Base-by-base conservation (phyloP, 1,284 basidiomycete genomes). In the Xerocomus nothofagi region DNA sequence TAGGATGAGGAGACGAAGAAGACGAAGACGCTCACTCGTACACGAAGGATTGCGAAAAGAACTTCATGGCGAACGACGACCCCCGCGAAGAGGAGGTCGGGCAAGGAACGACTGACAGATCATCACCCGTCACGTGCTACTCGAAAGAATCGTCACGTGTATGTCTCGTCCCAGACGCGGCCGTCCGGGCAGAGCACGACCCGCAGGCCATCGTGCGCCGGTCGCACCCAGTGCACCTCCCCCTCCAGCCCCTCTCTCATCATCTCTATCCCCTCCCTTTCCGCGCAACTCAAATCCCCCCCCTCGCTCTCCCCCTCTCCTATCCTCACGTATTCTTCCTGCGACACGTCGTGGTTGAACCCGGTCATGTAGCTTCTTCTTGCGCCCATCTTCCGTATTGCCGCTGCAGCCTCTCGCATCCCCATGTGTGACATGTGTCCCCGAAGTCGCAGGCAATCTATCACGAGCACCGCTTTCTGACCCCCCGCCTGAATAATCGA, bases 1-100 rank as follows among this genome's bases (percentile, higher is more conserved):
- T 15, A 18, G 15, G 8, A 6, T 17, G 18, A n/a, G 29, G 6
- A n/a, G n/a, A n/a, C n/a, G n/a, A 11, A 18, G 6, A 29, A 14
- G 34, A 50, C 38, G 20, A 12, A n/a, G 11, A 39, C 4, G 50
- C 34, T 66, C 60, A 89, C 87, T 90, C 86, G 74, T 89, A 90
- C 69, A 82, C 75, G 71, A 86, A 88, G 65, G 84, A 84, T 71
- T 89, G 86, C 23, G 84, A 78, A 62, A 85, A 90, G 74, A 89
- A 85, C 77, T 82, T 87, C 87, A 90, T 90, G 68, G 65, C 56
- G 65, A 42, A 74, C 73, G 71, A 73, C 57, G 53, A 58, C 59
- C 61, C 49, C 39, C 21, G 37, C 31, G 27, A 33, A 37, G 23
- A 43, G 11, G 10, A n/a, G n/a, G n/a, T n/a, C n/a, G n/a, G n/a